Conservation (phyloP, 257 asterid species). For the Solanum commersonii region DNA sequence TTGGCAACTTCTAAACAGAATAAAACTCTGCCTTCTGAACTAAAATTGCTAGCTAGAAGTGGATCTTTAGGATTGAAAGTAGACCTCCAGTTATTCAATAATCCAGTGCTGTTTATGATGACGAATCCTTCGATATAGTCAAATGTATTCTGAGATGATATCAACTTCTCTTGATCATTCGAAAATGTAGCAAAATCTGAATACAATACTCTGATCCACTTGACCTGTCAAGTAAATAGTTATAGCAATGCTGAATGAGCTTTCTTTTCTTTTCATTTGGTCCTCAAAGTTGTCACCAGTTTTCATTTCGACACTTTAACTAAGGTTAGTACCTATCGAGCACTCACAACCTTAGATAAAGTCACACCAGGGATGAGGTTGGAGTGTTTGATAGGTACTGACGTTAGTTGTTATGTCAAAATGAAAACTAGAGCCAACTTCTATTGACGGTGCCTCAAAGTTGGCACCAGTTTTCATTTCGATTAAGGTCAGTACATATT, state of each 20-base stretch:
- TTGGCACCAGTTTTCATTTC: not conserved
- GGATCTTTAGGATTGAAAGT: slow-evolving; percentile 77
- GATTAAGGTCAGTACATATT: not conserved
- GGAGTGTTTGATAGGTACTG: not conserved
- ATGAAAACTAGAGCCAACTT: not conserved
- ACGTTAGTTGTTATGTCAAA: not conserved
- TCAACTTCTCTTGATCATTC: slow-evolving; percentile 65
- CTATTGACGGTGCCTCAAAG: not conserved
- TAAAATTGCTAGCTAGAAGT: slow-evolving; percentile 46
- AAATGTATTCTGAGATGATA: slow-evolving; percentile 43
- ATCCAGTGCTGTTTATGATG: slow-evolving; percentile 58
- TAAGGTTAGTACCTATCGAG: not conserved
- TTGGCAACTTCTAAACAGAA: slow-evolving; percentile 81
- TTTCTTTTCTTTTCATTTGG: not conserved
- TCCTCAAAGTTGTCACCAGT: not conserved
- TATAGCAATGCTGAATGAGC: not conserved
- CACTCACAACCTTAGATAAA: not conserved
- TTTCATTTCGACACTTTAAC: not conserved
- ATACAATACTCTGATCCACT: slow-evolving; percentile 80
- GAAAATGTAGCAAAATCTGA: slow-evolving; percentile 55
- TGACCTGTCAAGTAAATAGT: slow-evolving; percentile 42
- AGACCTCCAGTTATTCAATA: slow-evolving; percentile 72
- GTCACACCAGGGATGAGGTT: not conserved
- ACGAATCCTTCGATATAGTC: slow-evolving; percentile 90
- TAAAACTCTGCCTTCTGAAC: slow-evolving; percentile 56